phyloP scores from a whole-genome alignment of 352 stramenopile genomes.

The Globisporangium irregulare region DNA sequence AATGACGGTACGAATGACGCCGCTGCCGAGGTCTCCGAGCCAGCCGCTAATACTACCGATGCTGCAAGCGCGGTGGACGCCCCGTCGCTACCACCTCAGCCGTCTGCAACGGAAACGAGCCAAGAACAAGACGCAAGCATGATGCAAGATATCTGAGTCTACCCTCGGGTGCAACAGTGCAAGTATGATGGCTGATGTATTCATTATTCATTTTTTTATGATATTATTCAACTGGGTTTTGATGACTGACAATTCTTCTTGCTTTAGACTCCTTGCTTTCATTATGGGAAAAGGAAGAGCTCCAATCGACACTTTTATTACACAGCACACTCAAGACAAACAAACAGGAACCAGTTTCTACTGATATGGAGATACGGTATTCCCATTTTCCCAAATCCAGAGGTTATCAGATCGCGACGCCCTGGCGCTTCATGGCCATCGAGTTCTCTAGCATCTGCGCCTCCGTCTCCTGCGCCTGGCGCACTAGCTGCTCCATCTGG shows the following conservation, averaged over 20 bases:
- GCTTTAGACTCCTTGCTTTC: not conserved
- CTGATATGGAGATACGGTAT: not conserved
- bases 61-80: not conserved
- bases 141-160: not conserved
- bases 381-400: not conserved
- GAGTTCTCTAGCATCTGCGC: constrained; percentile 61
- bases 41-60: not conserved
- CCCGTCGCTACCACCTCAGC: not conserved
- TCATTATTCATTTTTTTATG: not conserved
- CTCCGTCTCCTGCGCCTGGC: constrained; percentile 67
- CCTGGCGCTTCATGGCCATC: constrained; percentile 44
- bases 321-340: not conserved
- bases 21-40: not conserved
- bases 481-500: constrained; percentile 71
- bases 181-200: not conserved
- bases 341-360: not conserved
- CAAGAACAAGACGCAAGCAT: not conserved
- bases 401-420: constrained; percentile 29
- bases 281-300: not conserved
- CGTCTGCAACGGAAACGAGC: not conserved
- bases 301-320: not conserved
- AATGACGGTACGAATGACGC: not conserved
- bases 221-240: not conserved
- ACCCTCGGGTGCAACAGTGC: not conserved
- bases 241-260: not conserved